Evolutionary conservation across 192 early-diverging fungal species (phyloP).

Genomic region (Entomortierella beljakovae): DNA sequence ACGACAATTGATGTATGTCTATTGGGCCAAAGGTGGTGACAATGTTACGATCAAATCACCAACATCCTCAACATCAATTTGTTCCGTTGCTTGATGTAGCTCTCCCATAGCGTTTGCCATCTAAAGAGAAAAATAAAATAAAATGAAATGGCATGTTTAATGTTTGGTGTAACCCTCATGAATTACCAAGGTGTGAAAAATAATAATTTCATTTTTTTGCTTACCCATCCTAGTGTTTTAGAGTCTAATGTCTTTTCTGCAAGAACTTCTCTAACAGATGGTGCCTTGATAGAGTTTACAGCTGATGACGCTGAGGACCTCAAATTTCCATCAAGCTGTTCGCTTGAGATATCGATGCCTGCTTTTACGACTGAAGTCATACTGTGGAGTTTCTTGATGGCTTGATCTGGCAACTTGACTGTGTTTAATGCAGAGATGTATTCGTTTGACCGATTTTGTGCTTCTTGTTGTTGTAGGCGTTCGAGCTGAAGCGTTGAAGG

Average conservation of each 20-base stretch:
- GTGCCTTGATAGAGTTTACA: slow-evolving; percentile 37
- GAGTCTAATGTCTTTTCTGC: slow-evolving; percentile 48
- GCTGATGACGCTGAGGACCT: slow-evolving; percentile 34
- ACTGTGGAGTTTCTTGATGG: slow-evolving; percentile 49
- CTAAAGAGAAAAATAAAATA: slow-evolving; percentile 8
- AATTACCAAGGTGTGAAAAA: background rate
- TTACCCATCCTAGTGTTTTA: slow-evolving; percentile 52
- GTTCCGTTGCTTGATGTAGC: slow-evolving; percentile 49
- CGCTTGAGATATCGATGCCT: slow-evolving; percentile 18
- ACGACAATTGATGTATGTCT: background rate
- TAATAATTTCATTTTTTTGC: background rate
- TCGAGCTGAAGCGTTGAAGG: slow-evolving; percentile 50
- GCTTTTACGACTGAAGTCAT: slow-evolving; percentile 47
- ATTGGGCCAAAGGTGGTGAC: slow-evolving; percentile 26
- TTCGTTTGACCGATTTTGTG: slow-evolving; percentile 47
- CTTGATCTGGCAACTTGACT: slow-evolving; percentile 47
- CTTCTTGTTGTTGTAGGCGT: slow-evolving; percentile 50
- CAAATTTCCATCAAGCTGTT: slow-evolving; percentile 8
- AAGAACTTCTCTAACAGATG: slow-evolving; percentile 44
- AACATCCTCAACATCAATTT: slow-evolving; percentile 52
- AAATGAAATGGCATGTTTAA: background rate
- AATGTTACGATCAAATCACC: slow-evolving; percentile 51
- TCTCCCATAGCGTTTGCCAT: slow-evolving; percentile 52
- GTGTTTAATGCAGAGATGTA: slow-evolving; percentile 49
- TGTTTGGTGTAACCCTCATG: slow-evolving; percentile 3